These are phyloP conservation scores for Eudorina sp. DNA, from an alignment of 139 green algal species.

Conservation along the genomic window DNA sequence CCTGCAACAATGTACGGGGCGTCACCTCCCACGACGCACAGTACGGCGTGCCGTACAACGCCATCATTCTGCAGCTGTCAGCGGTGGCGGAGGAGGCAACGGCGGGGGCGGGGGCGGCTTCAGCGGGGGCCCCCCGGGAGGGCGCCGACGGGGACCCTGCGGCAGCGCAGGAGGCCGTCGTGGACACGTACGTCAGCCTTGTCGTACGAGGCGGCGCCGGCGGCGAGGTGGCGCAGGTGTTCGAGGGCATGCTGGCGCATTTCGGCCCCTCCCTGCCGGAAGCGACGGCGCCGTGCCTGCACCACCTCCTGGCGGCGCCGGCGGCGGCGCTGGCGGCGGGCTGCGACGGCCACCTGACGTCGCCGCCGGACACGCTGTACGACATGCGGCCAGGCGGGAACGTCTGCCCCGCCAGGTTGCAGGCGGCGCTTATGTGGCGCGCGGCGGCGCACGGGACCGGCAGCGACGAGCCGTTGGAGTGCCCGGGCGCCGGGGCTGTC, in stretches of 20 bases:
- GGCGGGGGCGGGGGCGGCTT: not conserved
- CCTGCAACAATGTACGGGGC: constrained; percentile 49
- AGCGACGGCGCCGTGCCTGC: constrained; percentile 5
- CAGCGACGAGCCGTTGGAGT: not conserved
- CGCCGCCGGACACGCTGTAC: not conserved
- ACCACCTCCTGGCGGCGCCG: constrained; percentile 3
- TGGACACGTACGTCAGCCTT: not conserved
- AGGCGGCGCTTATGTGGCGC: too few relatives aligned
- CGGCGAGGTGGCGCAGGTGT: constrained; percentile 23
- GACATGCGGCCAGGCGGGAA: too few relatives aligned
- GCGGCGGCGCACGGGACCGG: too few relatives aligned
- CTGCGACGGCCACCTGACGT: constrained; percentile 25
- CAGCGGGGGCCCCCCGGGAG: not conserved
- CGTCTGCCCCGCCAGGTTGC: too few relatives aligned
- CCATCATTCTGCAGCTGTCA: constrained; percentile 62
- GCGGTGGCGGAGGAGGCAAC: not conserved
- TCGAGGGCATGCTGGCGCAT: constrained; percentile 14
- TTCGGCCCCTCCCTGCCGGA: constrained; percentile 7
- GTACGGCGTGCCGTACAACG: constrained; percentile 51
- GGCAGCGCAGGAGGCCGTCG: not conserved
- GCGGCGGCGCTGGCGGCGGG: not conserved
- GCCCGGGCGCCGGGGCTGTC: not conserved
- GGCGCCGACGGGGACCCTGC: not conserved
- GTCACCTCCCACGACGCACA: constrained; percentile 49
- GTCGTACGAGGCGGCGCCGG: constrained; percentile 13